Conservation (phyloP, 108 stramenopile species). For the Cyclotella baltica region DNA sequence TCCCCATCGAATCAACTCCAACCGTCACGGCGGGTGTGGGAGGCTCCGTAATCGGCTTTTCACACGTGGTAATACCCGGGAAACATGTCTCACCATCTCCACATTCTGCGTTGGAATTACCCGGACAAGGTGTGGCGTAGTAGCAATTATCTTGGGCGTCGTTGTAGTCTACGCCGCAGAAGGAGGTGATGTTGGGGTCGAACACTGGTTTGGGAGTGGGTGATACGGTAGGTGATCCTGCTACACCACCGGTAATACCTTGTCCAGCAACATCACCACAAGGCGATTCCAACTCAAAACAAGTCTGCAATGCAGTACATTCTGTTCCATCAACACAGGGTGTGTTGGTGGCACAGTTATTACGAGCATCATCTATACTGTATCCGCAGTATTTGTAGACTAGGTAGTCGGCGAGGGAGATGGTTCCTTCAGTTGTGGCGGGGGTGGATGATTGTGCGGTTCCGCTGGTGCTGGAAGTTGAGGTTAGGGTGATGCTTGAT, state of each 20-base stretch:
- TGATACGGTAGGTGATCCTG: background rate
- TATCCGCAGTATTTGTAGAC: constrained; percentile 14
- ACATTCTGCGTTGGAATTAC: constrained; percentile 24
- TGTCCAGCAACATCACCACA: constrained; percentile 1
- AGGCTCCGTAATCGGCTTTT: background rate
- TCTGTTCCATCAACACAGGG: constrained; percentile 29
- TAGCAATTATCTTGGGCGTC: constrained; percentile 27
- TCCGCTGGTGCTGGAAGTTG: background rate
- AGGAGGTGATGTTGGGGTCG: constrained; percentile 20
- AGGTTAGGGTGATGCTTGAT: background rate
- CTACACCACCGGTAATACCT: background rate
- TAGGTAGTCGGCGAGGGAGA: background rate
- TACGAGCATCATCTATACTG: constrained; percentile 16
- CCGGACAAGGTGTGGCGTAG: constrained; percentile 4
- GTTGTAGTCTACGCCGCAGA: constrained; percentile 21
- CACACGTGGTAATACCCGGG: constrained; percentile 10
- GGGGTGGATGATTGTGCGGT: background rate
- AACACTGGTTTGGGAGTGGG: constrained; percentile 15
- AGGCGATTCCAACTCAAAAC: constrained; percentile 12
- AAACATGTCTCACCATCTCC: constrained; percentile 28
- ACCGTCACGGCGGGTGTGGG: background rate
- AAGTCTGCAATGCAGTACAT: constrained; percentile 16
- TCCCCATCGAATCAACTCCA: background rate
- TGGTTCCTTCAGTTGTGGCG: background rate
- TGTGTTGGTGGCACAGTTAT: constrained; percentile 16